A percentile compares a stretch with the other conserved stretches of the same genome.
Evolutionary conservation across 352 stramenopile genomes (phyloP).

Genomic region (Phytophthora pinifolia): DNA sequence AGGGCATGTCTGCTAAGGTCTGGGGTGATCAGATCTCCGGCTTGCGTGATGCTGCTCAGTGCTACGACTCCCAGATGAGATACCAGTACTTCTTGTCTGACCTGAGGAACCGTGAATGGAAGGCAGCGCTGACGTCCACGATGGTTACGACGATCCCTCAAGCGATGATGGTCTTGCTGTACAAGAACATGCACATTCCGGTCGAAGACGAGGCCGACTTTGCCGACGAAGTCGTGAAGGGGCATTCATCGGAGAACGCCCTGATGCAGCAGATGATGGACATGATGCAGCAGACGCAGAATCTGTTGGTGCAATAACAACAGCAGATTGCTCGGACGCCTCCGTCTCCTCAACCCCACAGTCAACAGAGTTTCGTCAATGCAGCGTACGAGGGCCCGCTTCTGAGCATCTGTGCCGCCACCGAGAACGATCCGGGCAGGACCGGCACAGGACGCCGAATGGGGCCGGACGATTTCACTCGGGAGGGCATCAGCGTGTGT

Average conservation of each 20-base stretch:
- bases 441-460: background rate
- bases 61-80: background rate
- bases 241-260: background rate
- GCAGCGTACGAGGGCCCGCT: no score
- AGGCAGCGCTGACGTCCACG: background rate
- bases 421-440: no score
- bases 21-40: no score
- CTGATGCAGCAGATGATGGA: background rate
- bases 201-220: background rate
- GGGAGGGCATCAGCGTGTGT: background rate
- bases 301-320: background rate
- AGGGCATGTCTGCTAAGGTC: no score
- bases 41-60: background rate
- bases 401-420: no score
- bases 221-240: no score
- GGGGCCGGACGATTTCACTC: background rate
- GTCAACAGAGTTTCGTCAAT: no score
- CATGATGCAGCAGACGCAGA: background rate
- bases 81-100: slow-evolving; percentile 7
- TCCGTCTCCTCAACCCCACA: no score
- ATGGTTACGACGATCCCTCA: background rate
- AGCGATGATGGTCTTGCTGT: background rate
- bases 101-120: background rate
- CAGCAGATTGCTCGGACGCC: no score
- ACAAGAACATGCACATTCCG: no score